Conservation (phyloP, 1,284 basidiomycete species). For the Moniliella sp. region DNA sequence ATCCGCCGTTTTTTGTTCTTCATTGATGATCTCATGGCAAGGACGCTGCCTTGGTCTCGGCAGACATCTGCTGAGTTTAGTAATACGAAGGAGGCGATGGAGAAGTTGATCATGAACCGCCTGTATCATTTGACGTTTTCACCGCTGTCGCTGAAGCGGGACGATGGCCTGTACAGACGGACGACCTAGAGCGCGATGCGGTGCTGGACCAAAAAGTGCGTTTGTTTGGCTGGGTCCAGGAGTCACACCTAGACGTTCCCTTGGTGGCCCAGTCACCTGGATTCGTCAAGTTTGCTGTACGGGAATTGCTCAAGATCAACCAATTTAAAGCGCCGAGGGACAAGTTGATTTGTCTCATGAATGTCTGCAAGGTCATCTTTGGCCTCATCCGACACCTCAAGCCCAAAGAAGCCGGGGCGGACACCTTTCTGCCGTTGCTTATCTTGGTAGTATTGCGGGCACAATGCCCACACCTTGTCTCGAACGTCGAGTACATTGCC, state of each 20-base stretch:
- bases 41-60: slow-evolving; percentile 17
- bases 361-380: slow-evolving; percentile 97
- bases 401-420: slow-evolving; percentile 37
- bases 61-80: slow-evolving; percentile 61
- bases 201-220: slow-evolving; percentile 69
- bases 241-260: slow-evolving; percentile 55
- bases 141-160: slow-evolving; percentile 26
- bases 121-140: slow-evolving; percentile 43
- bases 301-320: slow-evolving; percentile 72
- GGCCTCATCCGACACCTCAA: slow-evolving; percentile 31
- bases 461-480: slow-evolving; percentile 74
- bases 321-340: slow-evolving; percentile 95
- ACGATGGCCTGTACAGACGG: slow-evolving; percentile 42
- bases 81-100: slow-evolving; percentile 92
- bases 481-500: slow-evolving; percentile 81
- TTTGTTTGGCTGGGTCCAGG: slow-evolving; percentile 71
- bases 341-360: slow-evolving; percentile 89
- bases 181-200: slow-evolving; percentile 80
- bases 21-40: slow-evolving; percentile 22
- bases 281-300: slow-evolving; percentile 77
- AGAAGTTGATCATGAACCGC: slow-evolving; percentile 96
- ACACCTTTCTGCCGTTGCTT: slow-evolving; percentile 77
- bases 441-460: slow-evolving; percentile 82
- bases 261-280: slow-evolving; percentile 40
- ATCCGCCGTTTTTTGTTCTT: slow-evolving; percentile 33